Base-by-base conservation (phyloP, 768 basidiomycete species). In the Candolleomyces aberdarensis region DNA sequence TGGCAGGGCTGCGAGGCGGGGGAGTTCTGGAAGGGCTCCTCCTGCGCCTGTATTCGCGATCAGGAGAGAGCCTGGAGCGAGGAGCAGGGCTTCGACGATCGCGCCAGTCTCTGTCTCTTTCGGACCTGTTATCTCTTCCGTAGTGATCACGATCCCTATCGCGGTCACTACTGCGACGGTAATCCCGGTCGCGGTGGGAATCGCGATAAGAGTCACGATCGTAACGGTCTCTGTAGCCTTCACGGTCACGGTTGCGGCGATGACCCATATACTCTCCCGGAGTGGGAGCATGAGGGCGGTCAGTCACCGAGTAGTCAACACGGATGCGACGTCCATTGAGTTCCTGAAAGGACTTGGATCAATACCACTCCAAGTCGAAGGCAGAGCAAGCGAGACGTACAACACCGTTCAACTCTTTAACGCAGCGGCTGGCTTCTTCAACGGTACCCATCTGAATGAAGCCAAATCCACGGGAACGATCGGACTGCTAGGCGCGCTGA, bases 241-340 rank as follows among this genome's bases (percentile, higher is more conserved):
- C 78, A 36, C 80, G 77, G 52, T 75, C 73, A 44, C 71, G 67
- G 59, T 76, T 71, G 57, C 91, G 89, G 53, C 91, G 85, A 65
- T 92, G 90, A 13, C 96, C 94, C 92, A 96, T 96, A 74, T 98
- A 99, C 77, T 97, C 93, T 62, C 96, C 96, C 4, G 96, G 96
- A 10, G 96, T 99, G 9, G 97, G 94, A 14, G 91, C 88, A 75
- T 99, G 96, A 26, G 96, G 93, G 50, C 92, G 86, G 63, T 91
- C 87, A 10, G 96, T 99, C 53, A 96, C 91, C 0, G 94, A 97
- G 71, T 91, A 99, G 71, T 98, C 96, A 40, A 99, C 97, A 59
- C 96, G 92, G 67, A 99, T 96, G 58, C 91, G 87, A 62, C 96
- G 92, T 26, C 95, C 96, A 67, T 98, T 96, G 57, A 99, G 80